phyloP scores from a whole-genome alignment of 2,329 filamentous ascomycete species.

The Orbilia javanica region DNA sequence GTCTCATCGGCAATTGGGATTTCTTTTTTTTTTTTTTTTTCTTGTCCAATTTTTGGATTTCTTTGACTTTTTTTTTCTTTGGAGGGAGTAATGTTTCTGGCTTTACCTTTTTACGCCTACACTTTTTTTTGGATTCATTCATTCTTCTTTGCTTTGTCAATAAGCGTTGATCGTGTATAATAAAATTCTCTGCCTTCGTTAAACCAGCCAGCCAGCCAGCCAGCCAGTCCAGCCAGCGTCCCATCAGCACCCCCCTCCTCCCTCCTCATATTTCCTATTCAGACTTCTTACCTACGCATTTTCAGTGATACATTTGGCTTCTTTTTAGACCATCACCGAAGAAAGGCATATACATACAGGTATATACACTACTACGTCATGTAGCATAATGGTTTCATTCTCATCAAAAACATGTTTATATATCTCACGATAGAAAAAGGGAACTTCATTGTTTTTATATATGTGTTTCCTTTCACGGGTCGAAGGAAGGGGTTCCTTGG shows the following conservation, averaged over 20 bases:
- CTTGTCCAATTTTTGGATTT: neutral
- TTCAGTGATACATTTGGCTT: too few relatives aligned
- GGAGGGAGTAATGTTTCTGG: conserved; percentile 32
- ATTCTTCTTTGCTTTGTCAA: conserved; percentile 5
- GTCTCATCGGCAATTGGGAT: neutral
- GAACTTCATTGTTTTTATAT: too few relatives aligned
- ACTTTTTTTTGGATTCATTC: neutral
- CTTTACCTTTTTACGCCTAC: neutral
- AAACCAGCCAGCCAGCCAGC: neutral
- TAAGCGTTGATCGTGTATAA: conserved; percentile 57
- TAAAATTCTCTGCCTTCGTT: conserved; percentile 38
- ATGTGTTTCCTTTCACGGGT: too few relatives aligned
- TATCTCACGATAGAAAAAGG: too few relatives aligned
- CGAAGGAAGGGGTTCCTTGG: too few relatives aligned
- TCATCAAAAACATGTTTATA: too few relatives aligned
- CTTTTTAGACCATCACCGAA: too few relatives aligned
- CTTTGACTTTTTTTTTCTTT: neutral
- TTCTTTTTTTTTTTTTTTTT: conserved; percentile 5
- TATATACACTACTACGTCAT: too few relatives aligned
- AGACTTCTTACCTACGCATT: neutral
- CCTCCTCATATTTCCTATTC: too few relatives aligned
- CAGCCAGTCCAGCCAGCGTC: neutral
- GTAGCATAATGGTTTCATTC: too few relatives aligned
- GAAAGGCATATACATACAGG: too few relatives aligned
- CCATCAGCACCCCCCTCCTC: neutral